phyloP scores from a whole-genome alignment of 352 stramenopile genomes.

The Thalassiosira ordinaria region DNA sequence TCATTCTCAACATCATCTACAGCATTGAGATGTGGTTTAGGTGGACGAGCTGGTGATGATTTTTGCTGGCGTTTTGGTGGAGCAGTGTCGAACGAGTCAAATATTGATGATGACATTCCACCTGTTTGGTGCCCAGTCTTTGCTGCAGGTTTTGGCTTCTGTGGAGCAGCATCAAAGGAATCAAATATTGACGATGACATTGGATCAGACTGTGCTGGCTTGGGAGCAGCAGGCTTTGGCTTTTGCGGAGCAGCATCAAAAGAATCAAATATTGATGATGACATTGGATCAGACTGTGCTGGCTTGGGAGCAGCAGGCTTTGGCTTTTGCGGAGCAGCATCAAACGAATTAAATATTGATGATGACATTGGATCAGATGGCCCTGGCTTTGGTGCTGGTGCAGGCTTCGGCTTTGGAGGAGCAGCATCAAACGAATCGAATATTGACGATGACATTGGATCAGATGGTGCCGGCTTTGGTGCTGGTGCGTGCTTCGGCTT shows the following conservation, averaged over 20 bases:
- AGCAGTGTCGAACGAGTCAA: constrained; percentile 55
- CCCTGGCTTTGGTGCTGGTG: constrained; percentile 5
- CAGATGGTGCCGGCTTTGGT: constrained; percentile 13
- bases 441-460: constrained; percentile 63
- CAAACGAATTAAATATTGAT: constrained; percentile 65
- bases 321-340: constrained; percentile 35
- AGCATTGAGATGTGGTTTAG: constrained; percentile 4
- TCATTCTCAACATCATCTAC: constrained; percentile 36
- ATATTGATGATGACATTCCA: constrained; percentile 59
- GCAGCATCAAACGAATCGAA: constrained; percentile 71
- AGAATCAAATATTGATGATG: constrained; percentile 65
- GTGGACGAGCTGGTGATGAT: not conserved
- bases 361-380: constrained; percentile 30
- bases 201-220: constrained; percentile 12
- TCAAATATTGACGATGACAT: constrained; percentile 77
- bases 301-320: not conserved
- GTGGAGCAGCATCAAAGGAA: constrained; percentile 52
- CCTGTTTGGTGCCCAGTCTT: not conserved
- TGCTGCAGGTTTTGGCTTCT: constrained; percentile 30
- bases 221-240: constrained; percentile 25
- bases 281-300: constrained; percentile 28
- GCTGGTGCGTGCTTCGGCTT: constrained; percentile 44
- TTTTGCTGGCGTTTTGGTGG: constrained; percentile 19
- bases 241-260: constrained; percentile 53
- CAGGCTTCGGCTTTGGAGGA: constrained; percentile 35